These are phyloP conservation scores for Chytriomyces sp. DNA, from an alignment of 192 early-diverging fungal genomes.

Conservation along the genomic window DNA sequence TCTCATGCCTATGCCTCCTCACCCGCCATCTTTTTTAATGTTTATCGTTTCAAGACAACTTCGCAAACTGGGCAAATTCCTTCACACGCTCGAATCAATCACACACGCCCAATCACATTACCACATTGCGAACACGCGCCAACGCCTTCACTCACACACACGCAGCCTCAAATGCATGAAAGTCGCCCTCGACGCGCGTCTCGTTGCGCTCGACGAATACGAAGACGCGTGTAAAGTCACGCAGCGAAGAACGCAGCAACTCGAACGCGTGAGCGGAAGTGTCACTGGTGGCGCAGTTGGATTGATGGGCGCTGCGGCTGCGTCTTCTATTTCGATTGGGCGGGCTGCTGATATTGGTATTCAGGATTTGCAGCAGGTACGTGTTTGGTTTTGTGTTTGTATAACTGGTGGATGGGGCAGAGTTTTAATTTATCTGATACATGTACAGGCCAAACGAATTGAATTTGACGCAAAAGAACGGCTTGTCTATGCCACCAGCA, in stretches of 20 bases:
- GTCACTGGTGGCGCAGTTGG: conserved; percentile 16
- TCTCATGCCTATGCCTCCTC: too few species aligned
- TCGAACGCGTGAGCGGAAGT: conserved; percentile 45
- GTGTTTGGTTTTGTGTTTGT: neutral
- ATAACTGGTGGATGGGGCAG: neutral
- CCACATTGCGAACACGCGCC: neutral
- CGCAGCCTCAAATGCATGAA: conserved; percentile 11
- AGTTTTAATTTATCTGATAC: neutral
- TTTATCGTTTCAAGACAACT: neutral
- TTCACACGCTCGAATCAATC: neutral
- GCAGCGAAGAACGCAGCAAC: conserved; percentile 33
- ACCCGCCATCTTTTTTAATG: too few species aligned
- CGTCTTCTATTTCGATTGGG: neutral
- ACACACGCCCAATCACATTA: conserved; percentile 2
- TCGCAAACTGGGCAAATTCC: conserved; percentile 1
- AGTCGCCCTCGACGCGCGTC: conserved; percentile 42
- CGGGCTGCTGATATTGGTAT: neutral
- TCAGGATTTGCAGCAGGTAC: neutral
- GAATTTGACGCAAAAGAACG: conserved; percentile 15
- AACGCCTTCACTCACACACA: neutral
- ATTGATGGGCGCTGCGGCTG: conserved; percentile 5
- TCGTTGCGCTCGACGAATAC: conserved; percentile 39
- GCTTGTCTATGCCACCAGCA: conserved; percentile 6
- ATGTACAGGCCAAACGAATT: conserved; percentile 15
- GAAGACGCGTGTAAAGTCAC: conserved; percentile 48